Base-by-base conservation (phyloP, 164 flowering plant genomes). In the Chloranthus sessilifolius region DNA sequence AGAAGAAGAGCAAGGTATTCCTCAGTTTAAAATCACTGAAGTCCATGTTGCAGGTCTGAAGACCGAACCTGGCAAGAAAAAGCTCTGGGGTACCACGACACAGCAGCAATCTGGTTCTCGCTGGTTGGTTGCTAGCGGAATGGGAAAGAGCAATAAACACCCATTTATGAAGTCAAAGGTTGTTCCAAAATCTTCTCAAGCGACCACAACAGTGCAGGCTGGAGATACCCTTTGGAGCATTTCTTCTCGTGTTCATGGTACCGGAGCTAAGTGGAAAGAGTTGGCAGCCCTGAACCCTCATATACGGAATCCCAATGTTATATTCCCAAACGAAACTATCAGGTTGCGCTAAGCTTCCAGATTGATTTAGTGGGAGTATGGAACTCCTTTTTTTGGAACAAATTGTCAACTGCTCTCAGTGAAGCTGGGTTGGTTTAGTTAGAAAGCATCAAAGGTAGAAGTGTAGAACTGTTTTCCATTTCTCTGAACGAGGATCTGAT, bases 121-220 rank as follows among this genome's bases (percentile, higher is more conserved):
- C n/a, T 94, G 99, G 97, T 66, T 88, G 69, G 67, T 82, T 38
- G 96, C 95, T 0, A 73, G 69, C 51, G 95, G 92, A 33, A 84
- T 86, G 91, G 90, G 94, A 23, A 88, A 92, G 68, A 67, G 38
- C 55, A 69, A 65, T 28, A 83, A 85, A 65, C 68, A 64, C 39
- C 71, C 74, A 28, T 47, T 68, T 24, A 65, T 76, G 64, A 78
- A 75, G 63, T 72, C 96, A 20, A 88, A 77, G 65, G 47, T 65
- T 35, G 71, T 64, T 36, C 67, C 61, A 10, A 67, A 65, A 49
- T 52, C 78, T 7, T 40, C 71, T 2, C 69, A 43, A 29, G 58
- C 36, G 22, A 61, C 69, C 8, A 53, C 59, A 25, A 73, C 68
- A 38, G 81, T 59, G 30, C 75, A 66, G 54, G 67, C 71, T 46